Evolutionary conservation across 345 rosid species (phyloP).

Genomic region (Eucalyptus marginata): DNA sequence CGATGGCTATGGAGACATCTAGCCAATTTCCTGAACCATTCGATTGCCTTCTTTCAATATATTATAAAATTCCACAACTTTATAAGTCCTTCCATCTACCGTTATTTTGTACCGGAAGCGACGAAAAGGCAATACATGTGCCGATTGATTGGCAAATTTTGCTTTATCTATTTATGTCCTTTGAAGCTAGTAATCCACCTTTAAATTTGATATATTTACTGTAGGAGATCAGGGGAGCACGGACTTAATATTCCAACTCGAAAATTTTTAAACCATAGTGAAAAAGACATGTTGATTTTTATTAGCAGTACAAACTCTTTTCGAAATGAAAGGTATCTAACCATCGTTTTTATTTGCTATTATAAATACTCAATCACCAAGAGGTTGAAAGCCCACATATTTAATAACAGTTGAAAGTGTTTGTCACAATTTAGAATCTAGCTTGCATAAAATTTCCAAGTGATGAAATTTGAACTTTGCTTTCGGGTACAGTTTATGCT

Average conservation of each 20-base stretch:
- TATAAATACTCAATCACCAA: neutral
- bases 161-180: neutral
- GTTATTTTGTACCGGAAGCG: neutral
- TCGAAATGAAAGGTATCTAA: too few species aligned
- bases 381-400: neutral
- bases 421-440: neutral
- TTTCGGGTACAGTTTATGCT: neutral
- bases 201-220: too few species aligned
- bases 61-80: neutral
- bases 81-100: too few species aligned
- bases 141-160: neutral
- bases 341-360: too few species aligned
- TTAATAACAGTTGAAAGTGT: neutral
- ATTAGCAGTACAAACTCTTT: too few species aligned
- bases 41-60: neutral
- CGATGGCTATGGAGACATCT: neutral
- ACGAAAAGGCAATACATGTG: neutral
- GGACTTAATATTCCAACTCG: neutral
- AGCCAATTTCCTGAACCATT: neutral
- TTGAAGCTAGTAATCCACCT: neutral
- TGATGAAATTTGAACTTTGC: neutral
- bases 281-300: too few species aligned
- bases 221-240: too few species aligned
- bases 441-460: neutral
- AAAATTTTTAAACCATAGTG: too few species aligned